phyloP scores from a whole-genome alignment of 371 early-diverging fungal species.

The Cokeromyces recurvatus region DNA sequence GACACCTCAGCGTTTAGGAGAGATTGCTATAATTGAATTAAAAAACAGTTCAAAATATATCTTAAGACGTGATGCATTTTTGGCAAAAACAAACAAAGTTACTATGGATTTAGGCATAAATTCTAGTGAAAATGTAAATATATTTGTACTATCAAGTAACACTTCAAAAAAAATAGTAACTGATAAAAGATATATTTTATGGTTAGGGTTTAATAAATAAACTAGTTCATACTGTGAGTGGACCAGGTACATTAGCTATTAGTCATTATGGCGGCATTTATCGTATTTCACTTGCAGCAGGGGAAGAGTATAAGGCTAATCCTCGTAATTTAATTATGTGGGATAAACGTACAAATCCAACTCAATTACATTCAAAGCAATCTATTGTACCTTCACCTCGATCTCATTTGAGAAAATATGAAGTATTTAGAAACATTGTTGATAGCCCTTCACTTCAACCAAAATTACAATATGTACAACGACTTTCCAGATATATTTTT shows the following conservation, averaged over 20 bases:
- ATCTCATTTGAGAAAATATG: slow-evolving; percentile 27
- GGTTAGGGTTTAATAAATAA: slow-evolving; percentile 56
- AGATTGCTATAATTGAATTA: slow-evolving; percentile 60
- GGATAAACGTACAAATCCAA: slow-evolving; percentile 46
- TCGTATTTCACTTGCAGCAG: slow-evolving; percentile 60
- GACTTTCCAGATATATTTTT: slow-evolving; percentile 26
- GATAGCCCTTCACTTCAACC: slow-evolving; percentile 50
- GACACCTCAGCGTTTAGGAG: slow-evolving; percentile 62
- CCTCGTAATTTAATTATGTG: slow-evolving; percentile 59
- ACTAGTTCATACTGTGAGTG: slow-evolving; percentile 62
- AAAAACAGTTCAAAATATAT: slow-evolving; percentile 60
- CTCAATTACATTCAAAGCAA: slow-evolving; percentile 24
- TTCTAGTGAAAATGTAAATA: slow-evolving; percentile 12
- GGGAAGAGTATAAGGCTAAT: slow-evolving; percentile 71
- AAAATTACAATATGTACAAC: slow-evolving; percentile 33
- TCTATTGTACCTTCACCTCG: slow-evolving; percentile 35
- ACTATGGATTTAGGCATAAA: slow-evolving; percentile 50
- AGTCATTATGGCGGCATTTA: slow-evolving; percentile 71
- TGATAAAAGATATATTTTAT: neutral
- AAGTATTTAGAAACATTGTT: slow-evolving; percentile 35
- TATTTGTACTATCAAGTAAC: no score
- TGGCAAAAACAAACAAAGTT: slow-evolving; percentile 66
- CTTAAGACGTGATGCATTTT: slow-evolving; percentile 62
- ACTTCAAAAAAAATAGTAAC: neutral
- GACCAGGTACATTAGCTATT: slow-evolving; percentile 68